These are phyloP conservation scores for Apiospora phragmitis DNA, from an alignment of 2,329 filamentous ascomycete genomes.

Conservation along the genomic window DNA sequence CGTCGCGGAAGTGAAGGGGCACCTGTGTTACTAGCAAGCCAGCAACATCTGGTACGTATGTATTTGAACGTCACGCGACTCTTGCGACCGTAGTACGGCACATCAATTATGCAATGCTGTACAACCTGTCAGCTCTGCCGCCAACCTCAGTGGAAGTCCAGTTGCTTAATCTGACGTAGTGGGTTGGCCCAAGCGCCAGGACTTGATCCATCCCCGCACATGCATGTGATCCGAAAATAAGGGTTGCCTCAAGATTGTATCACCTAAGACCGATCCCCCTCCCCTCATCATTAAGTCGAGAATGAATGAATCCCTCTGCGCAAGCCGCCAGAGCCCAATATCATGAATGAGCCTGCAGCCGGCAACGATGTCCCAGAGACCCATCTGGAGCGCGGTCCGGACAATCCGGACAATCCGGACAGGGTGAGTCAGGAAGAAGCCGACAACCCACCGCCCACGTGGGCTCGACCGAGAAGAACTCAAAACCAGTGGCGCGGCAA, in stretches of 20 bases:
- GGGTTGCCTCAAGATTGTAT: background rate
- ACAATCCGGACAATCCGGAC: too few relatives aligned
- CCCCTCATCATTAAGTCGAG: background rate
- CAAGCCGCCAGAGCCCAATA: background rate
- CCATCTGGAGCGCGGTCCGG: background rate
- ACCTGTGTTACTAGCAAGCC: too few relatives aligned
- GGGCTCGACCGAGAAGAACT: background rate
- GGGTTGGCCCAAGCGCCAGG: background rate
- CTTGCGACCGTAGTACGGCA: too few relatives aligned
- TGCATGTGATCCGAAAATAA: constrained; percentile 3
- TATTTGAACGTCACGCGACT: too few relatives aligned
- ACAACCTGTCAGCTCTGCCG: too few relatives aligned
- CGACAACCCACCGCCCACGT: background rate
- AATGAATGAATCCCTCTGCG: background rate
- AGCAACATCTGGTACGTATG: too few relatives aligned
- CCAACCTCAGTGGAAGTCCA: too few relatives aligned
- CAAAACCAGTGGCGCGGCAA: constrained; percentile 3
- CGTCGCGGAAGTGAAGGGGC: too few relatives aligned
- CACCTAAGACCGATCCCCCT: background rate
- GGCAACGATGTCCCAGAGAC: background rate
- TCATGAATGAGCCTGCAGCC: background rate
- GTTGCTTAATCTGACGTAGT: too few relatives aligned
- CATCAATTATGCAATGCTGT: too few relatives aligned
- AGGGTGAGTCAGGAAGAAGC: background rate
- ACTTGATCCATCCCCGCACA: background rate